Base-by-base conservation (phyloP, 179 eudicot genomes). In the Corrigiola litoralis region DNA sequence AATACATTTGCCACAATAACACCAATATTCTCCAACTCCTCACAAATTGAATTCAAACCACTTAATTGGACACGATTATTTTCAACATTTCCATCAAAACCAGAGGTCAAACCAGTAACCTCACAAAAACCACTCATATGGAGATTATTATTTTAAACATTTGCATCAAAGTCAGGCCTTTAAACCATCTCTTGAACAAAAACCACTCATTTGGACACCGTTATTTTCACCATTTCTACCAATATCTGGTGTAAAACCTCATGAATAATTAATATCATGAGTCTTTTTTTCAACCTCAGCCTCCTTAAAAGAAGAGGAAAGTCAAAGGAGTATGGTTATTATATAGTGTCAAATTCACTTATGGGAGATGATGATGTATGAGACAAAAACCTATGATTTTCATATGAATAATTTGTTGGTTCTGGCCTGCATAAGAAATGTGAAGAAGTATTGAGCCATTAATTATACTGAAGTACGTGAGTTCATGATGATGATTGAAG, bases 1-100 rank as follows among this genome's bases (percentile, higher is more conserved):
- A 80, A 55, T 58, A 86, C 70, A 18, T 50, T 53, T 45, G 84
- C 88, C 66, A 86, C 86, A 58, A 70, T 42, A 32, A 17, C 6
- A 23, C 23, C 63, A 28, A 14, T 50, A 61, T 21, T 12, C 63
- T 44, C 16, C 73, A 31, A 45, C 21, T 41, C 24, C 57, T 38
- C 61, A 38, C 44, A 62, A 68, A 44, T 29, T 41, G 47, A 67
- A 17, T 61, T 36, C 8, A 58, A 34, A 46, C 2, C 25, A 51
- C 58, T 44, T 50, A 70, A 56, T 54, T 27, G 57, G 36, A 57
- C 31, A 66, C 58, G 75, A 40, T 34, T 47, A 57, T 20, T 53
- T 51, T 45, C 75, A 53, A 5, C 33, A 32, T 34, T 50, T 50
- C 29, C 72, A 65, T 62, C 70, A 31, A 63, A 13, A 56, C 10